phyloP scores from a whole-genome alignment of 768 basidiomycete genomes.

The Psilocybe sp. region DNA sequence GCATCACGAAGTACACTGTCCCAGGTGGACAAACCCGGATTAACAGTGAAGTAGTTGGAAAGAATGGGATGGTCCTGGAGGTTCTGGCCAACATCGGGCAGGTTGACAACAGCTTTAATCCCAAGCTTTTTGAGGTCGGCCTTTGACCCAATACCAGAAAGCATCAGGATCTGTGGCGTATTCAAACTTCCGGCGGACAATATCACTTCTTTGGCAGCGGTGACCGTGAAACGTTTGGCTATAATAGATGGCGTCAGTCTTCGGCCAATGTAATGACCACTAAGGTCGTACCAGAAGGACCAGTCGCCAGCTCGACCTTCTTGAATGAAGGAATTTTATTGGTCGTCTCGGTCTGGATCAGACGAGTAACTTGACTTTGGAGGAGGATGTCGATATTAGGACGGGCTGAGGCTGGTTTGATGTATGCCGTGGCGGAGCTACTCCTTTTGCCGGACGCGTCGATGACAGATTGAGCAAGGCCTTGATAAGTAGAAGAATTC shows the following conservation, averaged over 20 bases:
- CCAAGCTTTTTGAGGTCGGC: slow-evolving; percentile 22
- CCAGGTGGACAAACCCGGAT: slow-evolving; percentile 13
- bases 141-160: slow-evolving; percentile 28
- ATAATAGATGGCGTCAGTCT: not conserved
- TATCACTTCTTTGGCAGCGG: slow-evolving; percentile 2
- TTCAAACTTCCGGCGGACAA: slow-evolving; percentile 29
- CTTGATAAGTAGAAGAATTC: too few relatives aligned
- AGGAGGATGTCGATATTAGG: slow-evolving; percentile 6
- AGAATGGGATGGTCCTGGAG: slow-evolving; percentile 26
- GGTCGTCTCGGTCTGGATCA: slow-evolving; percentile 3
- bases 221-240: not conserved
- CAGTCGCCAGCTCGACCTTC: not conserved
- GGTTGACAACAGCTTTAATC: slow-evolving; percentile 19
- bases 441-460: slow-evolving; percentile 3
- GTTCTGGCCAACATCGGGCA: slow-evolving; percentile 28
- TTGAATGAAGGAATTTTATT: not conserved
- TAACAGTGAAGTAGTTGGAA: slow-evolving; percentile 15
- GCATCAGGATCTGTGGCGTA: slow-evolving; percentile 27
- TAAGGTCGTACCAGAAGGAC: not conserved
- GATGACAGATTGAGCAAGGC: not conserved
- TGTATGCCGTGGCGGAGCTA: slow-evolving; percentile 6
- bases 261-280: too few relatives aligned
- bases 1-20: slow-evolving; percentile 15
- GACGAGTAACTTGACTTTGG: slow-evolving; percentile 14
- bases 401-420: not conserved